Base-by-base conservation (phyloP, 371 early-diverging fungal genomes). In the Mortierella sp. region DNA sequence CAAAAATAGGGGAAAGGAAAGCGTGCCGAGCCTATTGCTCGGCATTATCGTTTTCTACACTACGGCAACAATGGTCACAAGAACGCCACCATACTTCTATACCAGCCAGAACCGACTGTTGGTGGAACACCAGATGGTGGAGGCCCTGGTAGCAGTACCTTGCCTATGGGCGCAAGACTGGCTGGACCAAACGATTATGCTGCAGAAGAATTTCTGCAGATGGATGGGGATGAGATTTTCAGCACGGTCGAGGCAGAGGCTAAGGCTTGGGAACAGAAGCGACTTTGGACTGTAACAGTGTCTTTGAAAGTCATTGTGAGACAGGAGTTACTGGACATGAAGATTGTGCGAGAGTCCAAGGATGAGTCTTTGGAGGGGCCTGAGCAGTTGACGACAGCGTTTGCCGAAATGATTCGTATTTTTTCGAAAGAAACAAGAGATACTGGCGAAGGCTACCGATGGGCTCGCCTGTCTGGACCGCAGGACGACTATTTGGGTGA, bases 261-360 rank as follows among this genome's bases (percentile, higher is more conserved):
- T n/a, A 55, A 55, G n/a, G 55, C 55, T 55, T 24, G 24, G n/a
- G 55, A 55, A 55, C 55, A 55, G 7, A 55, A n/a, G 55, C 55
- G n/a, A 55, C 55, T 55, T 24, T 24, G 55, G 9, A n/a, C 55
- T 55, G 55, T 55, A 55, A 55, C 55, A 24, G 55, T 55, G 55
- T 55, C 55, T 24, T 55, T 55, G 55, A 55, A 55, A 55, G 55
- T 24, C n/a, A 55, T 55, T 55, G 55, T 55, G 55, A 55, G 55
- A 55, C 55, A 55, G n/a, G 55, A 55, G 55, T 55, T 55, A n/a
- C 24, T n/a, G 55, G n/a, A 55, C n/a, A 24, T 55, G 24, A 55
- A 55, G 55, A 55, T n/a, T 55, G 55, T 55, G 55, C 55, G 55
- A 55, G 55, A 55, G n/a, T 55, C 55, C 21, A 55, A 55, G 55